These are phyloP conservation scores for Cyberlindnera bimundalis DNA, from an alignment of 805 yeast species.

Conservation along the genomic window DNA sequence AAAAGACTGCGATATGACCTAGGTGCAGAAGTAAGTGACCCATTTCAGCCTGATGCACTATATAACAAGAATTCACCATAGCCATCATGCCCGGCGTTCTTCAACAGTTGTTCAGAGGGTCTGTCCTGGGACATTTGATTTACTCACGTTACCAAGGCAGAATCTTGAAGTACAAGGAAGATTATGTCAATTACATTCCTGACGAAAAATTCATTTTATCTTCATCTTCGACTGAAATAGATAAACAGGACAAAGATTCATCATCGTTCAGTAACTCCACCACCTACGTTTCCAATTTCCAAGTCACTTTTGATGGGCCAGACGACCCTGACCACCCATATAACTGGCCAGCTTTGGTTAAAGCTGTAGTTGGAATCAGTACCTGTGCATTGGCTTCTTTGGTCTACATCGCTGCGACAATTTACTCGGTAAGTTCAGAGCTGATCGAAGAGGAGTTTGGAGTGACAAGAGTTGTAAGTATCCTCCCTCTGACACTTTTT, in stretches of 20 bases:
- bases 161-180: slow-evolving; percentile 20
- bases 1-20: too few relatives aligned
- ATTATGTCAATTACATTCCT: slow-evolving; percentile 29
- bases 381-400: slow-evolving; percentile 46
- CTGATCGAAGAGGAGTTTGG: slow-evolving; percentile 43
- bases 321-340: slow-evolving; percentile 55
- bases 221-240: background rate
- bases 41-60: too few relatives aligned
- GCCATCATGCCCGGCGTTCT: too few relatives aligned
- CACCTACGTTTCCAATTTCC: background rate
- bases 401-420: slow-evolving; percentile 55
- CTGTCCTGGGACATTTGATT: background rate
- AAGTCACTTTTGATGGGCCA: slow-evolving; percentile 21
- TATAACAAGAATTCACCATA: too few relatives aligned
- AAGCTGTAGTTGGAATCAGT: slow-evolving; percentile 35
- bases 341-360: slow-evolving; percentile 49
- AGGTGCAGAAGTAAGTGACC: too few relatives aligned
- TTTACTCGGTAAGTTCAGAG: slow-evolving; percentile 49
- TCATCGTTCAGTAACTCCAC: background rate
- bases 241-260: too few relatives aligned
- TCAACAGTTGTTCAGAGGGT: slow-evolving; percentile 1
- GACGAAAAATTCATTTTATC: slow-evolving; percentile 32
- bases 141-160: background rate
- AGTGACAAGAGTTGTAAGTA: slow-evolving; percentile 42
- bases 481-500: slow-evolving; percentile 50